Base-by-base conservation (phyloP, 768 basidiomycete species). In the Lactifluus hygrophoroides region DNA sequence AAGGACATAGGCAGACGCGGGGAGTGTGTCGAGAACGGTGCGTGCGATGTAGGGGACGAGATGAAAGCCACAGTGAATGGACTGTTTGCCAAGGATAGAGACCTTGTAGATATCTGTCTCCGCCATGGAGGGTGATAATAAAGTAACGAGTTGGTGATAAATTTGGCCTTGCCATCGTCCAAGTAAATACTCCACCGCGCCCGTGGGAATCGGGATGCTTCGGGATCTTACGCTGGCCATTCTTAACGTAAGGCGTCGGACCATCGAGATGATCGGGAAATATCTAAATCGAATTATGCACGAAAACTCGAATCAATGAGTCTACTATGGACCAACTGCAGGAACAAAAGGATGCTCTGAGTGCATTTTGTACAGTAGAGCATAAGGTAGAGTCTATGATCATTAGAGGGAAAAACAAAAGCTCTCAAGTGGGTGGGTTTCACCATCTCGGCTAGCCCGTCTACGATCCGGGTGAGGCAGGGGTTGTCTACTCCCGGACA, bases 1-100 rank as follows among this genome's bases (percentile, higher is more conserved):
- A 64, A 99, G 79, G 67, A 92, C 88, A 72, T 98, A 98, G 46
- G 88, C 82, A 1, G 92, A 88, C 0, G 93, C 87, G 3, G 85
- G 77, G 23, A 94, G 78, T 1, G 80, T 79, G 3, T 75, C 69
- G 57, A 90, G 73, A 58, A 94, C 82, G 17, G 88, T 95, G 40
- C 72, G 64, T 45, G 79, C 82, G 73, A 95, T 90, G 79, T 98
- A 88, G 68, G 56, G 60, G n/a, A 54, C 52, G 14, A 64, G 64
- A 69, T 80, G 78, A 69, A 80, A 79, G 7, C 80, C 80, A 61
- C 76, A 74, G 63, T 79, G 78, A 58, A 80, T 80, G 14, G 74
- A 72, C 37, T 80, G 77, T 45, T 72, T 75, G 37, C 73, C 71
- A 10, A 78, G 66, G 63, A 80, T 78, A 21, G 74, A 74, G 38